These are phyloP conservation scores for Coemansia sp. DNA, from an alignment of 192 early-diverging fungal genomes.

Conservation along the genomic window DNA sequence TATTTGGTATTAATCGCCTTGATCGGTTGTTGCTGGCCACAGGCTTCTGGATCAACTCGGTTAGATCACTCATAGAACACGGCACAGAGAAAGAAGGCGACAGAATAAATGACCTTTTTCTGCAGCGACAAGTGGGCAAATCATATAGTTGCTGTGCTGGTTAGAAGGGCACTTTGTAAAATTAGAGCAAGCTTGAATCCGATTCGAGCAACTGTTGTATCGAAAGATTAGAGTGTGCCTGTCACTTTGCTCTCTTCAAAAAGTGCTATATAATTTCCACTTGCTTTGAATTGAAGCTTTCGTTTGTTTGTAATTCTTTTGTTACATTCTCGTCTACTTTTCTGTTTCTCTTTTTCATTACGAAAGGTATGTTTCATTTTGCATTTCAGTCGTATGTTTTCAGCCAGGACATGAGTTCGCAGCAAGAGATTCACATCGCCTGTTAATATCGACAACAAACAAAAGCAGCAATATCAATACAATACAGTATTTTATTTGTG, in stretches of 20 bases:
- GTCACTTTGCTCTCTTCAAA: background rate
- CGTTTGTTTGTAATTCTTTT: constrained; percentile 6
- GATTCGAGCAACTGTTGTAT: background rate
- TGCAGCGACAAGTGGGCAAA: too few relatives aligned
- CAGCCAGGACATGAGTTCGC: background rate
- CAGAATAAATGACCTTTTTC: background rate
- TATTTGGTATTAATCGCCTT: background rate
- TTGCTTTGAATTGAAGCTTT: constrained; percentile 2
- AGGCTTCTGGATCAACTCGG: background rate
- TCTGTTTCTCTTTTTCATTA: background rate
- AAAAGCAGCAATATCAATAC: background rate
- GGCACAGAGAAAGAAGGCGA: background rate
- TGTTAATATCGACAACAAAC: background rate
- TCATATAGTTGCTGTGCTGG: background rate
- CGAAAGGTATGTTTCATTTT: background rate
- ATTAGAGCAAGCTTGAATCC: background rate
- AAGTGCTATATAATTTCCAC: background rate
- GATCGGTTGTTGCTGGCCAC: too few relatives aligned
- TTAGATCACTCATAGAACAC: background rate
- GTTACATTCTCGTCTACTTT: background rate
- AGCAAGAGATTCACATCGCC: background rate
- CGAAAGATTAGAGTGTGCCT: too few relatives aligned
- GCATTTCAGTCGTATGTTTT: background rate
- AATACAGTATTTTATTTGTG: too few relatives aligned
- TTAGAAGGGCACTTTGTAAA: background rate